Conservation (phyloP, 208 protist genomes). For the Histomonas meleagridis region DNA sequence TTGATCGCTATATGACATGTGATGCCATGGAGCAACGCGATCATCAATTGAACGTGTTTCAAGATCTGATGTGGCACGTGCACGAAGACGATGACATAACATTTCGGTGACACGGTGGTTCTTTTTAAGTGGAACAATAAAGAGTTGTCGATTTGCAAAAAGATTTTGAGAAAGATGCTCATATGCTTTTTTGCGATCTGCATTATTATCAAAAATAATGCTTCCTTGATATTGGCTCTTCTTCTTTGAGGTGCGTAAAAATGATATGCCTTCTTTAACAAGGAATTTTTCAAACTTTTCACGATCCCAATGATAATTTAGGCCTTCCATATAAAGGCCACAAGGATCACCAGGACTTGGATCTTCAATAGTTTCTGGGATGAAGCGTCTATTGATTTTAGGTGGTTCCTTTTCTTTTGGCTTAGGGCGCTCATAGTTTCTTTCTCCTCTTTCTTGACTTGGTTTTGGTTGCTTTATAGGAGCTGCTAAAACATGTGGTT, state of each 20-base stretch:
- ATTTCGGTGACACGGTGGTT: neutral
- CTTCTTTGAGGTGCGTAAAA: neutral
- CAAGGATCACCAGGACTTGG: neutral
- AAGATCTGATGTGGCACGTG: neutral
- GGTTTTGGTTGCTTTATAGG: too few species aligned
- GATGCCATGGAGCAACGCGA: neutral
- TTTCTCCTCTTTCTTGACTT: too few species aligned
- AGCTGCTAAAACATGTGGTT: too few species aligned
- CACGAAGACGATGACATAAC: neutral
- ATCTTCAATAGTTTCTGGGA: neutral
- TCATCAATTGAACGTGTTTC: neutral
- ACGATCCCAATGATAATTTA: neutral
- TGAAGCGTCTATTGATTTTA: neutral
- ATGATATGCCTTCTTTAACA: neutral
- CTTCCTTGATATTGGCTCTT: neutral
- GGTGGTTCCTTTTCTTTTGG: neutral
- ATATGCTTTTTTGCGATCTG: neutral
- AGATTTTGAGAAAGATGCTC: neutral
- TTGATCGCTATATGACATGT: neutral
- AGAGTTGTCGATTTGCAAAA: neutral
- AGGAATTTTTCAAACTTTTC: neutral
- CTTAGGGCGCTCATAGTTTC: too few species aligned
- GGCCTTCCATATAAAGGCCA: neutral
- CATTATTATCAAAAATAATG: neutral
- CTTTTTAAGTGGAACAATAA: neutral